phyloP scores from a whole-genome alignment of 164 flowering plant genomes.

The Tinospora cordifolia region DNA sequence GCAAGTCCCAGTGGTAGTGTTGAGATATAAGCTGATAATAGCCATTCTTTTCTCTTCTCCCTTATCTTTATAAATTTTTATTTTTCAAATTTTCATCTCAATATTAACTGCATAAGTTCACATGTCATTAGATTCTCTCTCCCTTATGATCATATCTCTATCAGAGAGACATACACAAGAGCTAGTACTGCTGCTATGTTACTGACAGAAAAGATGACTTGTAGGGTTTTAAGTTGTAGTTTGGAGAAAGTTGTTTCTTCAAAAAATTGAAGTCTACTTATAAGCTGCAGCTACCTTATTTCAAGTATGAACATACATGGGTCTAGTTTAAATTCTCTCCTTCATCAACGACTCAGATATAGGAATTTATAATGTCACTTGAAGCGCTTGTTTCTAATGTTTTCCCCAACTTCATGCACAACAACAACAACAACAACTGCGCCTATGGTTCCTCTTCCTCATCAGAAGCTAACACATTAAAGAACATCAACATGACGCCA shows the following conservation, averaged over 20 bases:
- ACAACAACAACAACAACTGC: neutral
- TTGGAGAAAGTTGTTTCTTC: neutral
- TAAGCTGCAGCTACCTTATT: neutral
- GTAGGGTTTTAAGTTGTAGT: neutral
- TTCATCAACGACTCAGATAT: neutral
- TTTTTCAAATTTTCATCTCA: too few species aligned
- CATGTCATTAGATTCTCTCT: conserved; percentile 1
- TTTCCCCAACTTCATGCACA: conserved; percentile 36
- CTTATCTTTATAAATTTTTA: neutral
- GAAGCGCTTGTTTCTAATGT: conserved; percentile 55
- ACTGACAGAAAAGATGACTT: neutral
- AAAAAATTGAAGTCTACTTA: too few species aligned
- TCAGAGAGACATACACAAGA: neutral
- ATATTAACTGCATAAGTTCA: neutral
- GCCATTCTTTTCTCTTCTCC: neutral
- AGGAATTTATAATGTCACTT: conserved; percentile 41
- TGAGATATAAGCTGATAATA: neutral
- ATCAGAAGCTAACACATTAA: neutral
- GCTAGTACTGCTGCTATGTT: neutral
- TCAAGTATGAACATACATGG: neutral
- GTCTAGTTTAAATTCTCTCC: neutral
- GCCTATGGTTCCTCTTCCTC: too few species aligned
- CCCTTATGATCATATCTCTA: too few species aligned
- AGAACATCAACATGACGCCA: neutral
- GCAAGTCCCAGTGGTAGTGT: neutral